Evolutionary conservation across 192 early-diverging fungal genomes (phyloP), one percentile per base, ranked within the genome.

Genomic region (Fimicolochytrium jonesii): DNA sequence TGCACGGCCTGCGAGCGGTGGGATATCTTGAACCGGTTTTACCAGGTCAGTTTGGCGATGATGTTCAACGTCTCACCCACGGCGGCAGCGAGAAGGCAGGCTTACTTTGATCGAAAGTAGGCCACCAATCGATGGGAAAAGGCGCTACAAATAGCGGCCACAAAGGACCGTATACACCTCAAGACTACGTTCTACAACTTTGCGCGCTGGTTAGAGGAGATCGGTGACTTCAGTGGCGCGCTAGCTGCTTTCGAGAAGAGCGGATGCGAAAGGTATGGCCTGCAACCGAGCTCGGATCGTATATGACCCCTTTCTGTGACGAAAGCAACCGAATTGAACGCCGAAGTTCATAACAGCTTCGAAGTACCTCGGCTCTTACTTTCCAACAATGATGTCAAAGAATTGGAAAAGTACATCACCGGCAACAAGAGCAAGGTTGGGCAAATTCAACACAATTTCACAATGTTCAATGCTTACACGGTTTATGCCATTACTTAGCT

Each of bases 211-310:
- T 47, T 81, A 23, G 57, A 73, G 37, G 72, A 79, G 44, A 64
- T 65, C 26, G 78, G 74, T 4, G 81, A 83, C 47, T 42, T 41
- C n/a, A 67, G 49, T 45, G 81, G 75, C 5, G 78, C 81, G 0
- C 62, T 78, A 41, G 76, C 77, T 4, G 81, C 81, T 4, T 83
- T 64, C 66, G 81, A 83, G 53, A 83, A 80, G 41, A 67, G 39
- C 26, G 56, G 39, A 25, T 43, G 56, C 42, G 56, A 58, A 44
- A 55, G n/a, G n/a, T n/a, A n/a, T n/a, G n/a, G n/a, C n/a, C n/a
- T n/a, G n/a, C n/a, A n/a, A n/a, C n/a, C n/a, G n/a, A n/a, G n/a
- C n/a, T n/a, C n/a, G n/a, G n/a, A n/a, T n/a, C n/a, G n/a, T n/a
- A n/a, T n/a, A n/a, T n/a, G n/a, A n/a, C n/a, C n/a, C n/a, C n/a